Evolutionary conservation across 208 protist species (phyloP).

Genomic region (Leishmania martiniquensis): DNA sequence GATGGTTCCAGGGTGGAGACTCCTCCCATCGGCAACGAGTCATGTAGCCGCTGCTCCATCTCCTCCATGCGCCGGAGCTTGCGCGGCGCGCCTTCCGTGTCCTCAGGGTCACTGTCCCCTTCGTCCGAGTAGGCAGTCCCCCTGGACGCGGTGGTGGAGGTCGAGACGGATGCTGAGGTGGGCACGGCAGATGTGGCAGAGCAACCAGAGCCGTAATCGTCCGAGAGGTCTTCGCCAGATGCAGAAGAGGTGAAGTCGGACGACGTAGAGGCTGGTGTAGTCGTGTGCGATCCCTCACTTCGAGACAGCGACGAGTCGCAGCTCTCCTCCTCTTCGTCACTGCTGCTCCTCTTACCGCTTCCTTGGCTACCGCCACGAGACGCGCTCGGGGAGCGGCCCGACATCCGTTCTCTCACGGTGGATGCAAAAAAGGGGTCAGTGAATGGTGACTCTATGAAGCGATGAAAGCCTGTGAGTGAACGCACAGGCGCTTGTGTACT

Average conservation of each 20-base stretch:
- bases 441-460: background rate
- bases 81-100: background rate
- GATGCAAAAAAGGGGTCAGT: background rate
- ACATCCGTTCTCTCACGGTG: background rate
- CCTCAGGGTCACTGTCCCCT: background rate
- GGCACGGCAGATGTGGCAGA: background rate
- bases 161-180: background rate
- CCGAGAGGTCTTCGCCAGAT: background rate
- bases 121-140: background rate
- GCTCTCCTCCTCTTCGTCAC: background rate
- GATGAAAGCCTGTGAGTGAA: background rate
- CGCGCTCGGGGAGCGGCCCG: background rate
- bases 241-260: conserved; percentile 6
- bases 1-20: background rate
- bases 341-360: background rate
- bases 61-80: conserved; percentile 28
- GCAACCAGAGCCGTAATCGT: background rate
- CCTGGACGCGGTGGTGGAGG: background rate
- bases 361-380: background rate
- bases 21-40: background rate
- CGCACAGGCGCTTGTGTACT: background rate
- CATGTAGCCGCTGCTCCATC: background rate
- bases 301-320: background rate
- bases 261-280: background rate
- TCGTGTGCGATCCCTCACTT: background rate